Percentiles rank a stretch among this genome's conserved stretches.
phyloP scores from a whole-genome alignment of 2,329 filamentous ascomycete species.

The Alternaria burnsii region DNA sequence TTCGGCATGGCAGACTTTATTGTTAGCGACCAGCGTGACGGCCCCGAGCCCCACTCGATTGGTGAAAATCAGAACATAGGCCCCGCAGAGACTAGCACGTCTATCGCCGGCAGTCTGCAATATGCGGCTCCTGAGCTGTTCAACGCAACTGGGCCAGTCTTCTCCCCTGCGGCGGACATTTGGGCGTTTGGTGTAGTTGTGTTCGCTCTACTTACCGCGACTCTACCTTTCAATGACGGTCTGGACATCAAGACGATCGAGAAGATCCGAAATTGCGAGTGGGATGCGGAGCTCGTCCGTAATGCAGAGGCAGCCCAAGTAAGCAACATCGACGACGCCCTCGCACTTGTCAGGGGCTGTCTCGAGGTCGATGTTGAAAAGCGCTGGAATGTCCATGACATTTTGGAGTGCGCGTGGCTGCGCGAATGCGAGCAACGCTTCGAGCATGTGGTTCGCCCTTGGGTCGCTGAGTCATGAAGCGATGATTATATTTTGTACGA shows the following conservation, averaged over 20 bases:
- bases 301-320: conserved; percentile 52
- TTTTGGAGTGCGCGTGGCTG: conserved; percentile 66
- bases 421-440: conserved; percentile 41
- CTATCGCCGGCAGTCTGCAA: conserved; percentile 67
- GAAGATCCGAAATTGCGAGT: conserved; percentile 68
- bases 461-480: conserved; percentile 34
- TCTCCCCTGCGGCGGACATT: conserved; percentile 67
- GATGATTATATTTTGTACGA: conserved; percentile 6
- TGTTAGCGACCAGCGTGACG: conserved; percentile 61
- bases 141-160: conserved; percentile 51
- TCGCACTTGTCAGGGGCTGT: conserved; percentile 68
- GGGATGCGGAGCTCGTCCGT: conserved; percentile 62
- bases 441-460: conserved; percentile 41
- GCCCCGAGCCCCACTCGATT: conserved; percentile 59
- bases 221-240: conserved; percentile 68
- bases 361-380: conserved; percentile 64
- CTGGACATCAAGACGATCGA: conserved; percentile 67
- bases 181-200: conserved; percentile 73
- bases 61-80: conserved; percentile 57
- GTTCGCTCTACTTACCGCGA: conserved; percentile 67
- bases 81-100: conserved; percentile 64
- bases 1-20: conserved; percentile 76
- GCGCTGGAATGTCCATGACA: conserved; percentile 66
- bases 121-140: conserved; percentile 63
- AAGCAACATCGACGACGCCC: conserved; percentile 54